These are phyloP conservation scores for Xylaria venustula DNA, from an alignment of 495 filamentous ascomycete species.

Conservation along the genomic window DNA sequence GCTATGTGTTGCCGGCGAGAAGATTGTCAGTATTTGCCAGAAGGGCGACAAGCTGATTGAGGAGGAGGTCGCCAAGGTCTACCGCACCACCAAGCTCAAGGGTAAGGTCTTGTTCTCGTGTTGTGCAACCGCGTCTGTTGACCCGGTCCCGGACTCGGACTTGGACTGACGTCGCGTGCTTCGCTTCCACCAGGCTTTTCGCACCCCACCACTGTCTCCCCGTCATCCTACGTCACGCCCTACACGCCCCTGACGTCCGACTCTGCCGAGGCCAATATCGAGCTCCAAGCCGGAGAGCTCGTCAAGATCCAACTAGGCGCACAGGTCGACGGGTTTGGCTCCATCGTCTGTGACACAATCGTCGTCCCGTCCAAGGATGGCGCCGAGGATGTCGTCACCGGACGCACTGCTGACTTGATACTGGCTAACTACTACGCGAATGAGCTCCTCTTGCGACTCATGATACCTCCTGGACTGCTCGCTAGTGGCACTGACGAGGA, in stretches of 20 bases:
- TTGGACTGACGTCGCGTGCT: slow-evolving; percentile 21
- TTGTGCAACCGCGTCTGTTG: neutral
- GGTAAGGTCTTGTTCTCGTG: slow-evolving; percentile 48
- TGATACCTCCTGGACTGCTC: slow-evolving; percentile 83
- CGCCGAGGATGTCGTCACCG: slow-evolving; percentile 58
- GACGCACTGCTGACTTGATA: slow-evolving; percentile 79
- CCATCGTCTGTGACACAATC: slow-evolving; percentile 93
- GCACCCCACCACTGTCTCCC: slow-evolving; percentile 95
- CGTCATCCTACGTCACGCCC: slow-evolving; percentile 89
- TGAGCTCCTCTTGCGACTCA: slow-evolving; percentile 85
- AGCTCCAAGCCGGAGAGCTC: slow-evolving; percentile 78
- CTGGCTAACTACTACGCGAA: slow-evolving; percentile 93
- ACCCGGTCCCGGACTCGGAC: slow-evolving; percentile 7
- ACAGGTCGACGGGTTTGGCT: slow-evolving; percentile 95
- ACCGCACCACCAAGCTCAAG: slow-evolving; percentile 98
- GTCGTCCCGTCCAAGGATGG: slow-evolving; percentile 62
- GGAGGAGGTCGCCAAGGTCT: slow-evolving; percentile 91
- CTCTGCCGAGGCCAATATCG: slow-evolving; percentile 72
- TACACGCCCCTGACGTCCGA: slow-evolving; percentile 91
- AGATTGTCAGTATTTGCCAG: slow-evolving; percentile 90
- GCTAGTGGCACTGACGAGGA: slow-evolving; percentile 86
- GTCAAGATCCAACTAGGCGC: slow-evolving; percentile 97
- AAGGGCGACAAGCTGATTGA: slow-evolving; percentile 92
- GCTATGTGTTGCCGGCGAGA: slow-evolving; percentile 81
- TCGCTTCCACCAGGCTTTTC: slow-evolving; percentile 61